Evolutionary conservation across 169 alveolate species (phyloP), one percentile per base, ranked within the genome.

Genomic region (Cyclospora cayetanensis): DNA sequence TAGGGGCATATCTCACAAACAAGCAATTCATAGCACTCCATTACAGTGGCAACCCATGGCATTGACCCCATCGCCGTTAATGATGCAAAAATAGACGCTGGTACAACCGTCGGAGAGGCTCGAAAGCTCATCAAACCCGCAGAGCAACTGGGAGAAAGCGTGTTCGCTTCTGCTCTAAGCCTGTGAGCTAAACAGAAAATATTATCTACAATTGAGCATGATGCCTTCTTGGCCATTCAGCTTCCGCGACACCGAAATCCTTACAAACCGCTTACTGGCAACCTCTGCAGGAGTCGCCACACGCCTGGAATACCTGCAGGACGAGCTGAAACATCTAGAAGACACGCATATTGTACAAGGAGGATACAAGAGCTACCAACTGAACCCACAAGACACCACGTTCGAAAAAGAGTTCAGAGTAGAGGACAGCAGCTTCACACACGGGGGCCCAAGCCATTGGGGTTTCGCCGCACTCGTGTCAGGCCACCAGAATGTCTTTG

Each of bases 11-110:
- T 3, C 22, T n/a, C 66, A 39, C 20, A 1, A 15, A 74, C 37
- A 42, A 22, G 53, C 85, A 41, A 18, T 41, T 1, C 25, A 31
- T 11, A 20, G 0, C 70, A 20, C n/a, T 55, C 25, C 11, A 79
- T 70, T 52, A 91, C 97, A 95, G 98, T 97, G 65, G 96, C 96
- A 66, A 93, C 96, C 63, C 97, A 97, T 90, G 98, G 98, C 50
- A 95, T 97, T 53, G 98, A 97, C 65, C 95, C 97, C 7, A 92
- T 93, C 53, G 94, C 96, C 39, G 96, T 96, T 63, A 74, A 93
- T 20, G 96, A 91, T 43, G 95, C 97, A n/a, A 95, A 96, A 76
- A 97, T 93, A 29, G 97, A 97, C 80, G 95, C 97, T 5, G 96
- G 96, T 37, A 70, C 94, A 1, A 94, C 95, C 34, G 94, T 96